These are phyloP conservation scores for Cymbidium sinense DNA, from an alignment of 106 monocot genomes.

Conservation along the genomic window DNA sequence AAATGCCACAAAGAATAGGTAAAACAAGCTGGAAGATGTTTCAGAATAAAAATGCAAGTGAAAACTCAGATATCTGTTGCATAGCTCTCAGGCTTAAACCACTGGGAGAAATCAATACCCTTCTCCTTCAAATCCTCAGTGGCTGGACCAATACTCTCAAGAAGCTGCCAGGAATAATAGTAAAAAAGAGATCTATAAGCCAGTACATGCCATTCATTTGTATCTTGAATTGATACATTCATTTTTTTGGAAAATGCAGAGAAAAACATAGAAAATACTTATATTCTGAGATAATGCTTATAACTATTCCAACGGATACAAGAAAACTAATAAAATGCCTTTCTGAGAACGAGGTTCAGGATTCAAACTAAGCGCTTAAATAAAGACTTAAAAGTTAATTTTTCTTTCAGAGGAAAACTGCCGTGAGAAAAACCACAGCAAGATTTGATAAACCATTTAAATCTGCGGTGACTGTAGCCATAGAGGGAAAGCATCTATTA, in stretches of 20 bases:
- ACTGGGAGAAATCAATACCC: constrained; percentile 82
- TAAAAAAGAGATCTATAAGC: not conserved
- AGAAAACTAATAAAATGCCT: too few relatives aligned
- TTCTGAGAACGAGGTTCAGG: not conserved
- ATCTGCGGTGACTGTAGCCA: not conserved
- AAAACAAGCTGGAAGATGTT: too few relatives aligned
- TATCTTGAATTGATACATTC: not conserved
- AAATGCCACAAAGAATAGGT: too few relatives aligned
- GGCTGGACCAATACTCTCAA: constrained; percentile 80
- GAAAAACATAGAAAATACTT: too few relatives aligned
- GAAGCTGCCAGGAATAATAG: constrained; percentile 52
- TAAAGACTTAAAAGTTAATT: not conserved
- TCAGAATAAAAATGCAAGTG: not conserved
- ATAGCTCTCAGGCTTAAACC: constrained; percentile 90
- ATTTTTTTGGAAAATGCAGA: too few relatives aligned
- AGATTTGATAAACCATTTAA: not conserved
- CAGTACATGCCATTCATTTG: not conserved
- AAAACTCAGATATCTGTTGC: constrained; percentile 51
- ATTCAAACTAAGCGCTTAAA: not conserved
- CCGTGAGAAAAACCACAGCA: not conserved
- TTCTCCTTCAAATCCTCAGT: constrained; percentile 85
- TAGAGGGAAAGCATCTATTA: not conserved
- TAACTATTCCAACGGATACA: too few relatives aligned
- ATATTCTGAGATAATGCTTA: too few relatives aligned
- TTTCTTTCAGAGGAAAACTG: not conserved